These are phyloP conservation scores for Kwoniella shandongensis DNA, from an alignment of 768 basidiomycete species.

Conservation along the genomic window DNA sequence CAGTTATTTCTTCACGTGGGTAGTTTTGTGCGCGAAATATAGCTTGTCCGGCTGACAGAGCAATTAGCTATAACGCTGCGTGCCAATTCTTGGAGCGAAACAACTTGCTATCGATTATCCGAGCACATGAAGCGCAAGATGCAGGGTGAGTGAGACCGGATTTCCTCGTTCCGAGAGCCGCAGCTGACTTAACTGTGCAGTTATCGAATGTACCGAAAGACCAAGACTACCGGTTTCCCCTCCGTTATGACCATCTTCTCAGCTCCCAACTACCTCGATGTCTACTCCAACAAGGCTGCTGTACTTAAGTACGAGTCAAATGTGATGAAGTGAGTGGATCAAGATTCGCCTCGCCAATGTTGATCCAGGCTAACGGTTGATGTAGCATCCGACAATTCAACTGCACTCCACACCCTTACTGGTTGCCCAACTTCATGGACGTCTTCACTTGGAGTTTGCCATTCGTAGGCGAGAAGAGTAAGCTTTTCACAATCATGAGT, in stretches of 20 bases:
- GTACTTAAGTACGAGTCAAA: conserved; percentile 99
- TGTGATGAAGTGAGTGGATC: conserved; percentile 71
- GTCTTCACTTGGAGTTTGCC: conserved; percentile 99
- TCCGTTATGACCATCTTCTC: conserved; percentile 99
- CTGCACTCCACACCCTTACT: conserved; percentile 88
- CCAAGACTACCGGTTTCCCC: conserved; percentile 95
- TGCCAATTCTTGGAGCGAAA: conserved; percentile 97
- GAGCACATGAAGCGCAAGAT: conserved; percentile 98
- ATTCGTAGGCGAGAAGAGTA: conserved; percentile 97
- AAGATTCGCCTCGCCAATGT: no score
- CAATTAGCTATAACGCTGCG: conserved; percentile 82
- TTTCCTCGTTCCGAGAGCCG: background rate
- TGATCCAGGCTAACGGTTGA: conserved; percentile 10
- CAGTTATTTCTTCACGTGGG: conserved; percentile 94
- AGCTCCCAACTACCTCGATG: conserved; percentile 95
- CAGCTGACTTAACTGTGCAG: conserved; percentile 54
- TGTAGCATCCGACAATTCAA: conserved; percentile 86
- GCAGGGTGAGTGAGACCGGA: conserved; percentile 68
- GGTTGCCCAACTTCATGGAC: conserved; percentile 99
- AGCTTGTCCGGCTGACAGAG: conserved; percentile 5
- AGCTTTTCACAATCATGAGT: conserved; percentile 26
- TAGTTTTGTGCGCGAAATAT: conserved; percentile 15
- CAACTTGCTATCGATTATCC: conserved; percentile 91
- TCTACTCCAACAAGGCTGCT: conserved; percentile 98
- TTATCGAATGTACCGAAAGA: conserved; percentile 99